A percentile compares a stretch with the other conserved stretches of the same genome.
phyloP scores from a whole-genome alignment of 306 rosid genomes.

The Corylus avellana region DNA sequence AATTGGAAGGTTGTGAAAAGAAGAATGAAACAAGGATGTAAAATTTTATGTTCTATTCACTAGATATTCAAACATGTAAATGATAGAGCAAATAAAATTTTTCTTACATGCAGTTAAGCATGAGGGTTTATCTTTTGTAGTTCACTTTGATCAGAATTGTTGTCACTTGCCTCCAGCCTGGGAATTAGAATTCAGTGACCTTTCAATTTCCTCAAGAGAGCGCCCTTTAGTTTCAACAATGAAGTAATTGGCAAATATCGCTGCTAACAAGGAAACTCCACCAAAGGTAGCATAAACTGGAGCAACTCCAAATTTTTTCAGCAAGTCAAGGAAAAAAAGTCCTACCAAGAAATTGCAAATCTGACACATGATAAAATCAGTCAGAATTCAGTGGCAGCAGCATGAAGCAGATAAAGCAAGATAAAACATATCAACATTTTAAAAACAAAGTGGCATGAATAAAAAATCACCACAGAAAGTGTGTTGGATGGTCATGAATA shows the following conservation, averaged over 20 bases:
- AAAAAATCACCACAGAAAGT: neutral
- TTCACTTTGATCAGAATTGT: neutral
- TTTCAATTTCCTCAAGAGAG: slow-evolving; percentile 87
- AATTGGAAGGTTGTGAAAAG: neutral
- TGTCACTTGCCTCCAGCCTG: slow-evolving; percentile 36
- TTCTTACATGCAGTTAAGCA: neutral
- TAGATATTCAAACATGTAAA: neutral
- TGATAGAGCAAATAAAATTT: neutral
- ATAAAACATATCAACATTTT: neutral
- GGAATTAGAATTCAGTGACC: slow-evolving; percentile 49
- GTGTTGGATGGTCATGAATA: neutral
- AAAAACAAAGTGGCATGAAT: neutral
- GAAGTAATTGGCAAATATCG: slow-evolving; percentile 65
- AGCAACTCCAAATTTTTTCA: slow-evolving; percentile 78
- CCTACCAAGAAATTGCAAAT: slow-evolving; percentile 88
- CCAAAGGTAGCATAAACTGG: slow-evolving; percentile 81
- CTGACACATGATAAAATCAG: slow-evolving; percentile 26
- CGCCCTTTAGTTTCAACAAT: slow-evolving; percentile 80
- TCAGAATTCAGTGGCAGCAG: neutral
- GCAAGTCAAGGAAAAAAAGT: slow-evolving; percentile 77
- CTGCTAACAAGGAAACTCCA: slow-evolving; percentile 68
- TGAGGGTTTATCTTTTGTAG: neutral
- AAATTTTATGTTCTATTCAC: neutral
- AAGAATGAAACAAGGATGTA: neutral
- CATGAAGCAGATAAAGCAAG: neutral